These are phyloP conservation scores for Calonectria pteridis DNA, from an alignment of 2,329 filamentous ascomycete genomes.

Conservation along the genomic window DNA sequence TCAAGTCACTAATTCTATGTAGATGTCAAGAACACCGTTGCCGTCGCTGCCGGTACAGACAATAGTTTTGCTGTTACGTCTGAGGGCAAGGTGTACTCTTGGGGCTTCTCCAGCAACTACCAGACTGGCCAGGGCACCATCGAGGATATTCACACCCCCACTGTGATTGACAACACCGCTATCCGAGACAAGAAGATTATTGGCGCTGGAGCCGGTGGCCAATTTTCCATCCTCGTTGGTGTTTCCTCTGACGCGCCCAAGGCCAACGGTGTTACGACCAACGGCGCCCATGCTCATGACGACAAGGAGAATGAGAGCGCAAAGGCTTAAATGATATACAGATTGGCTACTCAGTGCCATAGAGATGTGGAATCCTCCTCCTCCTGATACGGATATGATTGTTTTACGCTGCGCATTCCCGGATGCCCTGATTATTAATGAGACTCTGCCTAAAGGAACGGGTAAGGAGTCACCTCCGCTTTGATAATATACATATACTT, in stretches of 20 bases:
- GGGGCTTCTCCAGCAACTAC: constrained; percentile 85
- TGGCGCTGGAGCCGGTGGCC: constrained; percentile 88
- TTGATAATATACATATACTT: constrained; percentile 15
- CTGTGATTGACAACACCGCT: constrained; percentile 86
- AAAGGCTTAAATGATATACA: constrained; percentile 21
- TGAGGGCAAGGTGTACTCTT: constrained; percentile 80
- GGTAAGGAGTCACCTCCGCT: neutral
- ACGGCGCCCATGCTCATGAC: constrained; percentile 34
- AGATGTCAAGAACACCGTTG: constrained; percentile 65
- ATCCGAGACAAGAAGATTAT: constrained; percentile 80
- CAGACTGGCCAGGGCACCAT: constrained; percentile 82
- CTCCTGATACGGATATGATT: constrained; percentile 7
- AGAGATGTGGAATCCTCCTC: constrained; percentile 1
- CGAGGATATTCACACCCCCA: constrained; percentile 85
- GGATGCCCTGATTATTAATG: constrained; percentile 24
- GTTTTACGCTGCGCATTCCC: constrained; percentile 18
- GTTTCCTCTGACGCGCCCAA: constrained; percentile 47
- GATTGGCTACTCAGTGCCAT: neutral
- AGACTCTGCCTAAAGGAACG: neutral
- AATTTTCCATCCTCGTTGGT: constrained; percentile 78
- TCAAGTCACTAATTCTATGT: constrained; percentile 2
- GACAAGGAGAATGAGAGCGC: constrained; percentile 31
- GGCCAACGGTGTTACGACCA: constrained; percentile 47
- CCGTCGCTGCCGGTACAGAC: constrained; percentile 75
- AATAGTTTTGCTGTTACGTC: constrained; percentile 79